Percentiles rank a stretch among this genome's conserved stretches.
These are phyloP conservation scores for Coniochaeta sp. DNA, from an alignment of 2,329 filamentous ascomycete species.

Conservation along the genomic window DNA sequence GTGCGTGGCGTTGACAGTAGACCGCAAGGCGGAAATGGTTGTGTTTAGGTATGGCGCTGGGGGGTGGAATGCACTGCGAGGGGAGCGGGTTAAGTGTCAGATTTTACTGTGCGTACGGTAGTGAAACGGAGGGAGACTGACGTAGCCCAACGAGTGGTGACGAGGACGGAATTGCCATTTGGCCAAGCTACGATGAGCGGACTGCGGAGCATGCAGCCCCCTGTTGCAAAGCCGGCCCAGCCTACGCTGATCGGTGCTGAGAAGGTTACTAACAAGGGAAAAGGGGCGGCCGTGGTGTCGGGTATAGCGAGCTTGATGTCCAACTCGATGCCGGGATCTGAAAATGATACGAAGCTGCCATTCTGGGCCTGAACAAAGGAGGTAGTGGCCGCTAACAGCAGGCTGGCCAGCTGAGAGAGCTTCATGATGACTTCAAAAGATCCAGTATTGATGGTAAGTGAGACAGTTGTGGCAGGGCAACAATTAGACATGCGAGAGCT, in stretches of 20 bases:
- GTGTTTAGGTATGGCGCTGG: constrained; percentile 5
- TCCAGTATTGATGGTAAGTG: not conserved
- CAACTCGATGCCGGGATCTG: not conserved
- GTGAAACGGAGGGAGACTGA: constrained; percentile 9
- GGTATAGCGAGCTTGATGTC: constrained; percentile 12
- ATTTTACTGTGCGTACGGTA: not conserved
- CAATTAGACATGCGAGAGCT: not conserved
- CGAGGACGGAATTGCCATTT: constrained; percentile 21
- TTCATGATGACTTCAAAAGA: not conserved
- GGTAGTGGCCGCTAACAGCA: not conserved
- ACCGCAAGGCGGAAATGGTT: not conserved
- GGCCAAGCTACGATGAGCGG: constrained; percentile 24
- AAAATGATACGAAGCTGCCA: not conserved
- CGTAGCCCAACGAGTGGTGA: constrained; percentile 23
- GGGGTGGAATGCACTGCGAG: constrained; percentile 4
- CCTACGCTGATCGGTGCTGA: constrained; percentile 20
- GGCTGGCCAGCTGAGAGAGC: not conserved
- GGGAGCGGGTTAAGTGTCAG: not conserved
- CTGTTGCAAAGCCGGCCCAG: constrained; percentile 25
- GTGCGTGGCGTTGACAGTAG: constrained; percentile 7
- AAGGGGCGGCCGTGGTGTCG: constrained; percentile 11
- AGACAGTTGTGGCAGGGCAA: not conserved
- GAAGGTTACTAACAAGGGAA: constrained; percentile 22
- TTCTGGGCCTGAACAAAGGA: not conserved
- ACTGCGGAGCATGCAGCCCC: constrained; percentile 24